Base-by-base conservation (phyloP, 2,329 filamentous ascomycete genomes). In the Lecanoromycetidae sp. region DNA sequence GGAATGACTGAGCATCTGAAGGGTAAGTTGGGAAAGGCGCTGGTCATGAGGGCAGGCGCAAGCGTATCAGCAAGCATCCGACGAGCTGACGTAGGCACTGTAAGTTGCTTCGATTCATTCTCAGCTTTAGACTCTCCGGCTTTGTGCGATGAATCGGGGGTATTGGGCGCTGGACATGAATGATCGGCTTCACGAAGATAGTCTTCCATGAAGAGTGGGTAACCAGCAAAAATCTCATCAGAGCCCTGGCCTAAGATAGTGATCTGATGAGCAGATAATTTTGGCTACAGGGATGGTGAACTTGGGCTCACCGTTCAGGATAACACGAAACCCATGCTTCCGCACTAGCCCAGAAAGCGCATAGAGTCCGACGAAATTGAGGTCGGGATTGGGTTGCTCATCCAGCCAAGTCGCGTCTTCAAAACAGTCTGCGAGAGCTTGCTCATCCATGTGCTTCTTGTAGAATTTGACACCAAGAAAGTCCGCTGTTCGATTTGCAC, bases 211-310 rank as follows among this genome's bases (percentile, higher is more conserved):
- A 71, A 71, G 38, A 64, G 60, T 0, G 63, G 58, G 51, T 77
- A 78, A 25, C 75, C 75, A 2, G 62, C 68, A 55, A 77, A 77
- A 42, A 70, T 64, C 60, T 77, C 74, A 51, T 77, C 74, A 7
- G 71, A 60, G 4, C 71, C 72, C 54, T 75, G 71, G 19, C 68
- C 66, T 57, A 36, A n/a, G n/a, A n/a, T n/a, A n/a, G n/a, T n/a
- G 37, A 20, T 7, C 25, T 5, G 9, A 17, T 30, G 17, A 13
- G 17, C 4, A 17, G 7, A 35, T 3, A 7, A 10, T 35, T 35
- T 15, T 6, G 9, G 3, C 22, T 35, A 4, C 22, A 35, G 17
- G 15, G 15, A 19, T 6, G 33, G 22, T 4, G 20, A 39, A 26
- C n/a, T n/a, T n/a, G n/a, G 10, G 4, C 23, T 8, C 26, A 39